Evolutionary conservation across 2,329 filamentous ascomycete genomes (phyloP).

Genomic region (Clonostachys rhizophaga): DNA sequence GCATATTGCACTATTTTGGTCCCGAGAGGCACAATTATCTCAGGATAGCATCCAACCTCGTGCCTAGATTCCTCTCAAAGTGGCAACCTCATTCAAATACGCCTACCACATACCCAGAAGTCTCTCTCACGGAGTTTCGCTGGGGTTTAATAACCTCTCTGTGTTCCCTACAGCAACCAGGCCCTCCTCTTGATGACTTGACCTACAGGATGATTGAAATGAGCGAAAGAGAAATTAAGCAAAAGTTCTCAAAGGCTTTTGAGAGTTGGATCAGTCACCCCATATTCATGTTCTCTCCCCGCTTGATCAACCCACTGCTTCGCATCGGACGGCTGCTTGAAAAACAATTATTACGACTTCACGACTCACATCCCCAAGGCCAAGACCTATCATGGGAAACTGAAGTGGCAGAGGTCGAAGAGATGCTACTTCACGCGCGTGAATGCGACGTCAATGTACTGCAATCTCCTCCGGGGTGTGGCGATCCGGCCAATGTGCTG

Average conservation of each 20-base stretch:
- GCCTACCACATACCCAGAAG: constrained; percentile 1
- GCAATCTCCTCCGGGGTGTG: constrained; percentile 1
- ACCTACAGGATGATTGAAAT: constrained; percentile 6
- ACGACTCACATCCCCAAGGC: not conserved
- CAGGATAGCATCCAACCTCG: constrained; percentile 2
- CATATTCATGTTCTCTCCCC: constrained; percentile 7
- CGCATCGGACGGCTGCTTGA: constrained; percentile 6
- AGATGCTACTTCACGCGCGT: constrained; percentile 5
- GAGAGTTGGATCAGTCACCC: constrained; percentile 8
- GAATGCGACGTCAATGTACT: constrained; percentile 4
- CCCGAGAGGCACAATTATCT: constrained; percentile 5
- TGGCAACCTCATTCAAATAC: not conserved
- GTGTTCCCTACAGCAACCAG: constrained; percentile 6
- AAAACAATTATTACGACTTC: constrained; percentile 3
- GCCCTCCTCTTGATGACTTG: not conserved
- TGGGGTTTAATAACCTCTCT: constrained; percentile 7
- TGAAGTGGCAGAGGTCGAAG: constrained; percentile 4
- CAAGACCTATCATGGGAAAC: constrained; percentile 1
- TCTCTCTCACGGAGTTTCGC: constrained; percentile 6
- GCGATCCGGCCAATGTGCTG: constrained; percentile 5
- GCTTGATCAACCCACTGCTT: constrained; percentile 8
- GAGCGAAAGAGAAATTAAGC: constrained; percentile 5
- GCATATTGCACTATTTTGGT: constrained; percentile 4
- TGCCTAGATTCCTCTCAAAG: constrained; percentile 1
- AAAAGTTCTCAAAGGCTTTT: constrained; percentile 8